Percentiles rank a stretch among this genome's conserved stretches.
Conservation (phyloP, 2,329 filamentous ascomycete genomes). For the Penicillium sp. region DNA sequence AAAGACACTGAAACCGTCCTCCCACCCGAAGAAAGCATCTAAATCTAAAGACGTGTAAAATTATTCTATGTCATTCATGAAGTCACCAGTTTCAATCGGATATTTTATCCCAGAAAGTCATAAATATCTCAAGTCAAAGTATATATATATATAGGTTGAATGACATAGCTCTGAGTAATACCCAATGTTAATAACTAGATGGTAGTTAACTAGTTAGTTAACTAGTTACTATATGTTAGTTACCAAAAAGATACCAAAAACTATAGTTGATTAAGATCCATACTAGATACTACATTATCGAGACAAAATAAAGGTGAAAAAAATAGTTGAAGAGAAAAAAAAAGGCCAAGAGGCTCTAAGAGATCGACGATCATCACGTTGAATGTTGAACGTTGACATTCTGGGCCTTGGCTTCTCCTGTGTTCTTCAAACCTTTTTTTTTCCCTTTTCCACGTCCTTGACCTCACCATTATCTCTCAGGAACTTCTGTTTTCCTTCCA, state of each 20-base stretch:
- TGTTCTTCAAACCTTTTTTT: slow-evolving; percentile 13
- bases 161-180: background rate
- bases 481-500: background rate
- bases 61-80: background rate
- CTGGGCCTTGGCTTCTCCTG: slow-evolving; percentile 13
- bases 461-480: slow-evolving; percentile 15
- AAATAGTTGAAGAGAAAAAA: background rate
- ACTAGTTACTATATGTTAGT: too few relatives aligned
- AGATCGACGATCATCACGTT: slow-evolving; percentile 2
- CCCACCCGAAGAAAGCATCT: too few relatives aligned
- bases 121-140: background rate
- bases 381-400: slow-evolving; percentile 1
- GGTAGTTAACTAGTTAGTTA: background rate
- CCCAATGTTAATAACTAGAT: background rate
- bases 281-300: background rate
- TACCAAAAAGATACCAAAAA: too few relatives aligned
- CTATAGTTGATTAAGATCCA: background rate
- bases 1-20: too few relatives aligned
- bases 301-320: background rate
- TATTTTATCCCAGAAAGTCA: background rate
- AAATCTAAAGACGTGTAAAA: too few relatives aligned
- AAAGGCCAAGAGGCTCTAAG: background rate
- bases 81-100: background rate
- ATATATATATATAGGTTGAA: background rate
- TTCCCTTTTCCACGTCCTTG: slow-evolving; percentile 11